Evolutionary conservation across 2,329 filamentous ascomycete genomes (phyloP), one percentile per base, ranked within the genome.

Genomic region (Gaeumannomyces sp.): DNA sequence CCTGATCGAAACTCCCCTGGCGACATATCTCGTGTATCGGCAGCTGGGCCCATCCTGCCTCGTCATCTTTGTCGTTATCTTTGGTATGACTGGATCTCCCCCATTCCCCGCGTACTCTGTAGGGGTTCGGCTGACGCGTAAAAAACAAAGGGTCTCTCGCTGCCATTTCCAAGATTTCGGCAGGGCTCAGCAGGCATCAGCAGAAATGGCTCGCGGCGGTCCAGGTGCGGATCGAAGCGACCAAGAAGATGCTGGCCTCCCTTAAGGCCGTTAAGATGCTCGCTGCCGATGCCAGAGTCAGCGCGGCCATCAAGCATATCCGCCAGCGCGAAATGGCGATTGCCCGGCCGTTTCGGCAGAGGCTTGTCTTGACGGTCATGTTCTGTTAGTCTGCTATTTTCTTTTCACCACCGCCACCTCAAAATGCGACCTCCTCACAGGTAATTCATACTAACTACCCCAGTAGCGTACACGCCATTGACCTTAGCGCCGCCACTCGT

Each of bases 261-360:
- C 82, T 84, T 72, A 83, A 81, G 67, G 78, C 77, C 25, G 75
- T 83, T 62, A 83, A 83, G 67, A 77, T 84, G 66, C 74, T 79
- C 0, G 33, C 22, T 4, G 60, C 27, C 6, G 35, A 62, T 27
- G 27, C 35, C 10, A 45, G 60, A 27, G 60, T 53, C 11, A 27
- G 25, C 60, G 16, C 25, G 28, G 35, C 38, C 31, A 45, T 53
- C 6, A 53, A 16, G 4, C 33, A 53, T n/a, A 33, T 62, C 11
- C 33, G 25, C 5, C 35, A 25, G 28, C 22, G 13, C n/a, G 60
- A 62, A 25, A 53, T 62, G 19, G 31, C 27, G 38, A 33, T 35
- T 45, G 60, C 60, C 33, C 38, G 25, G 22, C 60, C 31, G 11
- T 53, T 53, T 29, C 60, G 60, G n/a, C 19, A 22, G 19, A 25